These are phyloP conservation scores for Trichomonascus vanleenenianus DNA, from an alignment of 805 yeast species.

Conservation along the genomic window DNA sequence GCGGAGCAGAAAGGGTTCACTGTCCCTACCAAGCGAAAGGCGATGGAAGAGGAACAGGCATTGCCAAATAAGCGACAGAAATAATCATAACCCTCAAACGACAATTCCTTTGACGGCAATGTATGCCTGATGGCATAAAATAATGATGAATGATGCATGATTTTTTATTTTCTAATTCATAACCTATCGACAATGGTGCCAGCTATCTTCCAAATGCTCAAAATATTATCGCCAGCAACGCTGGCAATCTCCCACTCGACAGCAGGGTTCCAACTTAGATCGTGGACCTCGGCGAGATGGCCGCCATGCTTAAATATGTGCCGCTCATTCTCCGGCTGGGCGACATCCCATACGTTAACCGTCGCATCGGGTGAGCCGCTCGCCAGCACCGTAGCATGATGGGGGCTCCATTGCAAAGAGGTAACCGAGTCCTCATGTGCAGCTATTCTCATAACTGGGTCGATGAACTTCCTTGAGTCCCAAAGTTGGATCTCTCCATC, in stretches of 20 bases:
- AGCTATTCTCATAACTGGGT: constrained; percentile 21
- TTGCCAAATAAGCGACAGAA: neutral
- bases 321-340: neutral
- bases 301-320: constrained; percentile 66
- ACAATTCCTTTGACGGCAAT: too few species aligned
- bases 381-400: constrained; percentile 45
- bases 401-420: constrained; percentile 66
- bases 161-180: neutral
- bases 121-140: too few species aligned
- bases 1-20: too few species aligned
- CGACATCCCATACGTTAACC: constrained; percentile 21
- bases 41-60: neutral
- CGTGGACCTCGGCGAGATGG: constrained; percentile 81
- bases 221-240: constrained; percentile 75
- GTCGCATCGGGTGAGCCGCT: constrained; percentile 60
- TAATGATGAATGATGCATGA: neutral
- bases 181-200: constrained; percentile 27
- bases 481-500: constrained; percentile 49
- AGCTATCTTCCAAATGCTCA: constrained; percentile 81
- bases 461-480: constrained; percentile 49
- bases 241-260: constrained; percentile 65
- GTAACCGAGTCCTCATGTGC: constrained; percentile 52
- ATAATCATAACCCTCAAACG: neutral
- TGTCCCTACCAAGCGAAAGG: constrained; percentile 1
- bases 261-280: constrained; percentile 72